phyloP scores from a whole-genome alignment of 2,329 filamentous ascomycete species.

The Ascochyta rabiei region DNA sequence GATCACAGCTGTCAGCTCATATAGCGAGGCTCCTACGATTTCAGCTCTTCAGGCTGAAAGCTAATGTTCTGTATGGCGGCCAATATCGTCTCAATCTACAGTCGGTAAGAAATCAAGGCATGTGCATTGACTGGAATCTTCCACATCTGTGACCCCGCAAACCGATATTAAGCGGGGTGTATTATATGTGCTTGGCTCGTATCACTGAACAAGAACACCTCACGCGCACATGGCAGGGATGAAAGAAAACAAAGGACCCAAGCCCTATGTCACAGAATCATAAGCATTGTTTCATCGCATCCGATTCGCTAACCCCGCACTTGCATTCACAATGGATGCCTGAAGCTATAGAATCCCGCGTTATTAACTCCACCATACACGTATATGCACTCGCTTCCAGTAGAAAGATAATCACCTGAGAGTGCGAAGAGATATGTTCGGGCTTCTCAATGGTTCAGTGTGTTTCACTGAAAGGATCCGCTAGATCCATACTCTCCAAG shows the following conservation, averaged over 20 bases:
- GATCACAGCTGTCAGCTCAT: too few species aligned
- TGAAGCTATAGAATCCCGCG: constrained; percentile 28
- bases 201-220: constrained; percentile 6
- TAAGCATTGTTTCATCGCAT: constrained; percentile 3
- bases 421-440: not conserved
- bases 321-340: constrained; percentile 2
- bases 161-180: constrained; percentile 22
- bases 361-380: constrained; percentile 19
- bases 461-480: not conserved
- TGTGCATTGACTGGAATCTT: not conserved
- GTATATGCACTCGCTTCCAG: constrained; percentile 9
- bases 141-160: constrained; percentile 15
- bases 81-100: not conserved
- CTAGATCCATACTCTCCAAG: constrained; percentile 13
- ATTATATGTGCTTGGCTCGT: constrained; percentile 12
- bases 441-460: not conserved
- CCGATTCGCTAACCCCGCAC: constrained; percentile 27
- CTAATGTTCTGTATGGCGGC: not conserved
- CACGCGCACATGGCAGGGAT: constrained; percentile 7
- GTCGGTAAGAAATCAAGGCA: not conserved
- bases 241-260: constrained; percentile 22
- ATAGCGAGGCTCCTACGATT: not conserved
- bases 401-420: not conserved
- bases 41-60: not conserved
- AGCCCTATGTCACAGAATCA: constrained; percentile 23